A percentile compares a stretch with the other conserved stretches of the same genome.
Evolutionary conservation across 345 rosid genomes (phyloP).

Genomic region (Rhodamnia argentea): DNA sequence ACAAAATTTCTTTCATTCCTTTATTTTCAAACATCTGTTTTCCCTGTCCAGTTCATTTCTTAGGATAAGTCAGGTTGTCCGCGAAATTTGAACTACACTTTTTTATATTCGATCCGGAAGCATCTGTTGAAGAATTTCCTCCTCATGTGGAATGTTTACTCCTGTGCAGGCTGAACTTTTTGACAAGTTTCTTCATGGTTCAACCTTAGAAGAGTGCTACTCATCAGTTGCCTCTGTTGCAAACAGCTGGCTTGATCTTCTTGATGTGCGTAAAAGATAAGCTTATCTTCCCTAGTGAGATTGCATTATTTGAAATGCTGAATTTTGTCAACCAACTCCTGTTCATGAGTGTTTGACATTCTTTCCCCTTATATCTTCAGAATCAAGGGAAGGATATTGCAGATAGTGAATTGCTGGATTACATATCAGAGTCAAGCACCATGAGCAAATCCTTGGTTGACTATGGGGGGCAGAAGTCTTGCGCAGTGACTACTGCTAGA

Average conservation of each 20-base stretch:
- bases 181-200: constrained; percentile 86
- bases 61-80: background rate
- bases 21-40: background rate
- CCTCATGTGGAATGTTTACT: background rate
- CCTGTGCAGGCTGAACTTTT: constrained; percentile 82
- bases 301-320: background rate
- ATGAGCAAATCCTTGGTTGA: constrained; percentile 98
- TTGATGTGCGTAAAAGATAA: constrained; percentile 48
- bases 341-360: background rate
- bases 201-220: constrained; percentile 88
- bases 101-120: background rate
- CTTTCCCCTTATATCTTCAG: constrained; percentile 20
- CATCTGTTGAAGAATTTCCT: background rate
- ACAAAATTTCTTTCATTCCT: background rate
- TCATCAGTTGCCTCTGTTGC: constrained; percentile 91
- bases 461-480: constrained; percentile 90
- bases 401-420: constrained; percentile 88
- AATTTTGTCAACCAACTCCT: background rate
- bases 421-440: constrained; percentile 97
- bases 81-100: background rate
- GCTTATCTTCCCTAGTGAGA: background rate
- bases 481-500: constrained; percentile 96
- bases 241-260: constrained; percentile 96
- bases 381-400: constrained; percentile 89
- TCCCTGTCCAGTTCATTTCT: background rate